Base-by-base conservation (phyloP, 495 filamentous ascomycete genomes). In the Choiromyces venosus region DNA sequence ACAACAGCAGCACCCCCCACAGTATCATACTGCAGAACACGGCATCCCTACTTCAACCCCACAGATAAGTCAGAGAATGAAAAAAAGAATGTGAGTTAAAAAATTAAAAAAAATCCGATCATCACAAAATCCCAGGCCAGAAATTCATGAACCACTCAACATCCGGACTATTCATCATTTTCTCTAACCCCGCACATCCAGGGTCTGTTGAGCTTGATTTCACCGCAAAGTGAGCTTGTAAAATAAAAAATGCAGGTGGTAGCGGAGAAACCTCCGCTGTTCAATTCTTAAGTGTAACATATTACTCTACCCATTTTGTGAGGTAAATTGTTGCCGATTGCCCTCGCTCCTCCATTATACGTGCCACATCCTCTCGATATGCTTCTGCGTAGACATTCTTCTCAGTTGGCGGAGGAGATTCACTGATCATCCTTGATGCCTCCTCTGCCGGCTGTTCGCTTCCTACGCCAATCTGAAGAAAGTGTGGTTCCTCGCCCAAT, bases 301-400 rank as follows among this genome's bases (percentile, higher is more conserved):
- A 61, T 61, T 71, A 40, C 16, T 68, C 68, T 35, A 71, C 29
- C 75, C 35, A 37, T 52, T 70, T 67, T 29, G 69, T 75, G 36
- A 71, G 68, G 68, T 75, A 68, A 71, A 75, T 66, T 36, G 35
- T 72, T 36, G 66, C 46, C 14, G 52, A 44, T 66, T 74, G 67
- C 39, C 84, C 80, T 78, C 83, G 73, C 69, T 81, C 76, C 73
- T 83, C 65, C 18, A 84, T 79, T 78, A 97, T 96, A 14, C 91
- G 88, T 70, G 91, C 87, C 16, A 96, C 87, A 84, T 97, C 92
- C 67, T 89, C 84, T 56, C 91, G 87, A 78, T 96, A 98, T 5
- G 94, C 94, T 0, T 86, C 88, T 75, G 96, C 93, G 80, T 96
- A 97, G 65, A 97, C 89, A 76, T 94, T 89, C 74, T 92, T 91